Base-by-base conservation (phyloP, 495 filamentous ascomycete species). In the Clavariopsis aquatica region DNA sequence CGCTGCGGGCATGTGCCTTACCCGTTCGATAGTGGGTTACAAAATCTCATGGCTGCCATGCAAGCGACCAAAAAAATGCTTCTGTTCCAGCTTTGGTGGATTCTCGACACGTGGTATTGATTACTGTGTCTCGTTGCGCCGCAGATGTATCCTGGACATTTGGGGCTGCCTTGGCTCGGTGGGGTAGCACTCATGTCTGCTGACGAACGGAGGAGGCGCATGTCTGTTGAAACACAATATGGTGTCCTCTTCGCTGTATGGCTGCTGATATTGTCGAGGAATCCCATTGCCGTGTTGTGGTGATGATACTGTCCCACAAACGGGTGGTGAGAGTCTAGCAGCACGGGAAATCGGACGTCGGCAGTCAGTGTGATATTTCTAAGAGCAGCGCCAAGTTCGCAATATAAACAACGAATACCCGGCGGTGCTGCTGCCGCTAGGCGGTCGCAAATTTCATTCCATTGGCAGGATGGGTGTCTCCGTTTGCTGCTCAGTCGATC, bases 401-500 rank as follows among this genome's bases (percentile, higher is more conserved):
- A 17, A 43, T 17, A 43, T n/a, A 2, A 43, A 43, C 38, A 43
- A 17, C 38, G 3, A 43, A 43, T 43, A 17, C 4, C 38, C 13
- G 38, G 12, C 38, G 15, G 13, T 6, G n/a, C 13, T 43, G 4
- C 13, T n/a, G 13, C n/a, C 9, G 38, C n/a, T 17, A 43, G 38
- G 38, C 38, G 38, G 38, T 17, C 15, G 38, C n/a, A 43, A 2
- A 17, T 3, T 6, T 24, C 4, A 9, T 49, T 10, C n/a, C 5
- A 49, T 49, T 24, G 20, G 47, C 1, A 49, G 47, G 47, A 15
- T 19, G 7, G 38, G 6, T 23, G 47, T 8, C 19, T 49, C 20
- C 26, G 47, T 49, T 49, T 49, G 47, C 47, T 49, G 24, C 47
- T 49, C 47, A 23, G 12, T 24, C 47, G 47, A n/a, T 23, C 24